Evolutionary conservation across 1,284 basidiomycete genomes (phyloP).

Genomic region (Ceratobasidium papillatum): DNA sequence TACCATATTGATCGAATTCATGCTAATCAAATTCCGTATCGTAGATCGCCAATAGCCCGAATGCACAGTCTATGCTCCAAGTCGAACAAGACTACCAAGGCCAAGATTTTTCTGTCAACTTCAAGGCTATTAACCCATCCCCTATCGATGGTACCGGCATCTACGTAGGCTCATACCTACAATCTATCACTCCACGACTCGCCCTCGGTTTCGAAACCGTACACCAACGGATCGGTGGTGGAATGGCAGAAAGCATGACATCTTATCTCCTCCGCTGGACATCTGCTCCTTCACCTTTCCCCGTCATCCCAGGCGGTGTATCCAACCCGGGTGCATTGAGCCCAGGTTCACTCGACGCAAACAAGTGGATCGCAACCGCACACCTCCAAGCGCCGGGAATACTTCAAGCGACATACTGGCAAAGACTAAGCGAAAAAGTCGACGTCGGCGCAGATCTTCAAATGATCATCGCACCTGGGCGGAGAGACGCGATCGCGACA

Average conservation of each 20-base stretch:
- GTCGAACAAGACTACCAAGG: slow-evolving; percentile 96
- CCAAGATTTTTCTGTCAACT: slow-evolving; percentile 85
- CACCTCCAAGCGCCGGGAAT: slow-evolving; percentile 89
- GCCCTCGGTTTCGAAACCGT: slow-evolving; percentile 92
- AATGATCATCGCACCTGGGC: slow-evolving; percentile 76
- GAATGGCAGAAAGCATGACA: slow-evolving; percentile 75
- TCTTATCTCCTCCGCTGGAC: slow-evolving; percentile 93
- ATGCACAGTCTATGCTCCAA: slow-evolving; percentile 88
- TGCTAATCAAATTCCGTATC: background rate
- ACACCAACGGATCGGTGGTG: slow-evolving; percentile 73
- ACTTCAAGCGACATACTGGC: slow-evolving; percentile 95
- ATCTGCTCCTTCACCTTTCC: slow-evolving; percentile 53
- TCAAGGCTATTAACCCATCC: slow-evolving; percentile 94
- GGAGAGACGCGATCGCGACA: slow-evolving; percentile 91
- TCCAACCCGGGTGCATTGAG: slow-evolving; percentile 13
- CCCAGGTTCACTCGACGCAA: slow-evolving; percentile 51
- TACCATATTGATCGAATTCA: background rate
- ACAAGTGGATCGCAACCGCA: slow-evolving; percentile 92
- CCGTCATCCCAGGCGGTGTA: slow-evolving; percentile 46
- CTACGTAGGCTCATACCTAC: slow-evolving; percentile 92
- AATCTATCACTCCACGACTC: slow-evolving; percentile 92
- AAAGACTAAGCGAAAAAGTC: slow-evolving; percentile 94
- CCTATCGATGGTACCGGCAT: slow-evolving; percentile 91
- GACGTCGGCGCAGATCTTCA: slow-evolving; percentile 97
- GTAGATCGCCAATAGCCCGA: slow-evolving; percentile 46